Evolutionary conservation across 768 basidiomycete genomes (phyloP).

Genomic region (Zangia roseola): DNA sequence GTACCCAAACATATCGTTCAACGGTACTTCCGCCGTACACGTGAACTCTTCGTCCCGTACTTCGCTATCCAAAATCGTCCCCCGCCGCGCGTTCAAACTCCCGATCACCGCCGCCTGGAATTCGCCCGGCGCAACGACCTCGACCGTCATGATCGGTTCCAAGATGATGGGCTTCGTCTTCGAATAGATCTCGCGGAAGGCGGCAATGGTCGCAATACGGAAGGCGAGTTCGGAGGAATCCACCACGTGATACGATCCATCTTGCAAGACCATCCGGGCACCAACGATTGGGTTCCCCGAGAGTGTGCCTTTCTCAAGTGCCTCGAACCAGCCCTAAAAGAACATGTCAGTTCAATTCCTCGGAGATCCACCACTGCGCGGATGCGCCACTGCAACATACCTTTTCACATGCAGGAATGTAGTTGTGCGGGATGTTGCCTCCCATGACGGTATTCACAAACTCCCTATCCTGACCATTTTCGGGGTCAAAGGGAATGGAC

Average conservation of each 20-base stretch:
- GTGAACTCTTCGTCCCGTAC: constrained; percentile 97
- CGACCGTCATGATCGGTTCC: constrained; percentile 99
- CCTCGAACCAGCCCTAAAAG: constrained; percentile 88
- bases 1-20: constrained; percentile 99
- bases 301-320: constrained; percentile 85
- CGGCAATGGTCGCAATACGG: constrained; percentile 84
- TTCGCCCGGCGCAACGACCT: constrained; percentile 92
- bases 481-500: constrained; percentile 72
- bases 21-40: constrained; percentile 82
- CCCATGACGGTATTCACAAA: constrained; percentile 92
- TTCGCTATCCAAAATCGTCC: constrained; percentile 94
- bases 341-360: neutral
- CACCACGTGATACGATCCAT: constrained; percentile 89
- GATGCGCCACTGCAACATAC: constrained; percentile 37
- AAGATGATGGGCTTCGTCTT: constrained; percentile 78
- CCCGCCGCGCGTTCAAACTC: constrained; percentile 86
- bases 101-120: constrained; percentile 97
- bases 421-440: constrained; percentile 86
- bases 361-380: neutral
- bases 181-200: constrained; percentile 87
- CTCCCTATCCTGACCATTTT: constrained; percentile 77
- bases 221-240: constrained; percentile 98
- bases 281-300: constrained; percentile 88
- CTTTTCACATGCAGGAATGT: constrained; percentile 94
- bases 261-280: constrained; percentile 82